A percentile compares a stretch with the other conserved stretches of the same genome.
phyloP scores from a whole-genome alignment of 176 grass and related monocot genomes.

The Triticum timopheevii region DNA sequence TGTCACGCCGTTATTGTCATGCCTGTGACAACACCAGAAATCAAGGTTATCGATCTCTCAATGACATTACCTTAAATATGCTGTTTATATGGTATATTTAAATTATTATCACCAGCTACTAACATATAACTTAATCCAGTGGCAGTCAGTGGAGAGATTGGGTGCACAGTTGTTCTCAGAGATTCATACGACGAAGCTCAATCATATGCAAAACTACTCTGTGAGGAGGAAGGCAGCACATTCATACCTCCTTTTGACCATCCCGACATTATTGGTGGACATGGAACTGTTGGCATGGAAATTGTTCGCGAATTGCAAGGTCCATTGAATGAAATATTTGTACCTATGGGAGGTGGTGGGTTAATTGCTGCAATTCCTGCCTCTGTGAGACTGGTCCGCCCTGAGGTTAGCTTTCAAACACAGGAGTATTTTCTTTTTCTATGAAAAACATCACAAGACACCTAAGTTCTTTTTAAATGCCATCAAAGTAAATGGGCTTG shows the following conservation, averaged over 20 bases:
- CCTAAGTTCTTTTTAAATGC: background rate
- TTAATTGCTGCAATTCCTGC: conserved; percentile 94
- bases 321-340: conserved; percentile 92
- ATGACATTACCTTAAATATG: background rate
- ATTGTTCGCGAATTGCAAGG: conserved; percentile 78
- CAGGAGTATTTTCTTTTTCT: background rate
- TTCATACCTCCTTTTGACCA: conserved; percentile 98
- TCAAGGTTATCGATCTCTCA: conserved; percentile 60
- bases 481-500: background rate
- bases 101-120: background rate
- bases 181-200: conserved; percentile 97
- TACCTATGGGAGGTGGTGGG: conserved; percentile 94
- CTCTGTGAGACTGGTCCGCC: conserved; percentile 88
- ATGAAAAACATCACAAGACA: conserved; percentile 1
- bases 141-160: conserved; percentile 80
- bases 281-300: conserved; percentile 98
- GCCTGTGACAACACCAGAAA: conserved; percentile 98
- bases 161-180: conserved; percentile 92
- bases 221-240: conserved; percentile 74
- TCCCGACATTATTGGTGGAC: conserved; percentile 83
- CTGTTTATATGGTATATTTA: background rate
- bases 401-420: conserved; percentile 62
- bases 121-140: conserved; percentile 53
- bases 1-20: conserved; percentile 95
- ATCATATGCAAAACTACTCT: conserved; percentile 71